phyloP scores from a whole-genome alignment of 495 filamentous ascomycete species.

The Pseudoneurospora amorphoporcata region DNA sequence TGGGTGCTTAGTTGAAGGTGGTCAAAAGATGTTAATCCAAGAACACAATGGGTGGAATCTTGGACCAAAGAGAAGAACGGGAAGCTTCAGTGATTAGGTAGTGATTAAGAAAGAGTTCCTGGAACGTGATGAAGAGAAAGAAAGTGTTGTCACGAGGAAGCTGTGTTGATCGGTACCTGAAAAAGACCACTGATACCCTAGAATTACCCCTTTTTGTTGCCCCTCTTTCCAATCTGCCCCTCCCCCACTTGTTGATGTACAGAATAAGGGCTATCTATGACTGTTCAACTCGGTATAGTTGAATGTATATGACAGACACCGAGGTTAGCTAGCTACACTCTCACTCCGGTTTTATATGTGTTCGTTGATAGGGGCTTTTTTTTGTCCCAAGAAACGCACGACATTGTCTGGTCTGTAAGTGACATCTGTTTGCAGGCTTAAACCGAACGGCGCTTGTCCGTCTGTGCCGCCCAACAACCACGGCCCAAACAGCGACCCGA shows the following conservation, averaged over 20 bases:
- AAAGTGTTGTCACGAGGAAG: neutral
- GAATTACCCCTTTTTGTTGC: constrained; percentile 1
- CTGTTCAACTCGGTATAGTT: neutral
- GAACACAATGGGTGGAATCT: neutral
- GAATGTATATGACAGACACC: neutral
- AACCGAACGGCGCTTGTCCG: neutral
- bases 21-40: neutral
- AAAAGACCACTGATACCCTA: neutral
- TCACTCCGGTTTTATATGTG: neutral
- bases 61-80: neutral
- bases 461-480: neutral
- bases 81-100: neutral
- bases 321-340: neutral
- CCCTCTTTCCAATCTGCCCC: neutral
- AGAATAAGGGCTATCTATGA: neutral
- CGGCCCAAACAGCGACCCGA: neutral
- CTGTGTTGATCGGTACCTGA: neutral
- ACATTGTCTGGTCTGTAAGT: neutral
- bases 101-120: neutral
- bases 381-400: neutral
- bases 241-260: constrained; percentile 1
- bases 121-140: neutral
- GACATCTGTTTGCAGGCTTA: neutral
- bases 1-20: neutral
- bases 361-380: neutral